phyloP scores from a whole-genome alignment of 805 yeast genomes.

The Torulaspora microellipsoides region DNA sequence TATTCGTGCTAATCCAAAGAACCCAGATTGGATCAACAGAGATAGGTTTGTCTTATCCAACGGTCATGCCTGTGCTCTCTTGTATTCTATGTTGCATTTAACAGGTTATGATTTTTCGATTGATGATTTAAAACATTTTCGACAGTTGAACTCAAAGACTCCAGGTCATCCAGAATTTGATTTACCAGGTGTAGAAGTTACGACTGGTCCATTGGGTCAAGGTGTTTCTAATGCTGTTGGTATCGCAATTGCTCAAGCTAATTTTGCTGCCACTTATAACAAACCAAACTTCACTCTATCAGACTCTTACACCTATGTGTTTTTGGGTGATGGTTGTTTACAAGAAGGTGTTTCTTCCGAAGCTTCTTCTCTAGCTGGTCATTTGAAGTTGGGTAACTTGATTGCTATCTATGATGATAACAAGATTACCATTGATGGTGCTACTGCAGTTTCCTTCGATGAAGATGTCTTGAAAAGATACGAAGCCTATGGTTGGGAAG shows the following conservation, averaged over 20 bases:
- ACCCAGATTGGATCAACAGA: constrained; percentile 90
- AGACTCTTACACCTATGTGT: constrained; percentile 69
- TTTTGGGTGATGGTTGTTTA: constrained; percentile 97
- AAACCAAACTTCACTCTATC: constrained; percentile 67
- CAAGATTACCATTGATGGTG: constrained; percentile 95
- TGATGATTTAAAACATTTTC: constrained; percentile 84
- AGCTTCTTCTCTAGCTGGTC: constrained; percentile 94
- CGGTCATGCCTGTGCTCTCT: constrained; percentile 93
- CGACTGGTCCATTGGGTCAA: constrained; percentile 99
- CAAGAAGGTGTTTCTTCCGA: constrained; percentile 97
- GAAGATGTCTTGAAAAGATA: constrained; percentile 85
- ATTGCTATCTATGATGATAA: constrained; percentile 96
- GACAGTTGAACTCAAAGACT: constrained; percentile 84
- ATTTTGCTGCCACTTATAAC: constrained; percentile 89
- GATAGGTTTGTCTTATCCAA: constrained; percentile 93
- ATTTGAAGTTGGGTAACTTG: constrained; percentile 85
- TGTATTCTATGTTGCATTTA: constrained; percentile 80
- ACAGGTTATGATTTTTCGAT: constrained; percentile 71
- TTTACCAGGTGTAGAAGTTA: constrained; percentile 90
- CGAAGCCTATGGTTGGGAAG: constrained; percentile 94
- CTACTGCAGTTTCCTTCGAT: constrained; percentile 83
- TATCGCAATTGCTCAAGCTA: constrained; percentile 89
- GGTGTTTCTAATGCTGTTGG: constrained; percentile 97
- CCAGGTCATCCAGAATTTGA: constrained; percentile 98
- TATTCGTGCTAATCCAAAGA: constrained; percentile 83